Base-by-base conservation (phyloP, 306 rosid genomes). In the Pyrus pyrifolia region DNA sequence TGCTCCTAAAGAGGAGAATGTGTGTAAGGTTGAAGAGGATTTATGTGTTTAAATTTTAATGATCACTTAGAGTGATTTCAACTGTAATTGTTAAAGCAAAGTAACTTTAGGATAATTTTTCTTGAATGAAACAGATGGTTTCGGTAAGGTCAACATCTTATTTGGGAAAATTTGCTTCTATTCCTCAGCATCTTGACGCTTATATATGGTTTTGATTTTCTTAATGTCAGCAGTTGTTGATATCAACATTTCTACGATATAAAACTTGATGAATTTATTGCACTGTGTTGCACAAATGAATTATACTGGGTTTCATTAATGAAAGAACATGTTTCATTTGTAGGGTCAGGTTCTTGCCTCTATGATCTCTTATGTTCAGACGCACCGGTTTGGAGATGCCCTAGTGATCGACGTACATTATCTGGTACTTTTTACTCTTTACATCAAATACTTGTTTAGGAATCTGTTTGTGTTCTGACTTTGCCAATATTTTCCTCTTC, bases 281-380 rank as follows among this genome's bases (percentile, higher is more conserved):
- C 33, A 55, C 21, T 58, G 17, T n/a, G 38, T n/a, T 72, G 23
- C n/a, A 57, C 67, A 35, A 6, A 35, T 22, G 67, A 57, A 40
- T 57, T 55, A 25, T 57, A n/a, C 42, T 23, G 11, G 25, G 17
- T 11, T 62, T 38, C 19, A 12, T 46, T 69, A 67, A 33, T 35
- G 46, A 71, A 72, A 80, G 61, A 45, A 71, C 61, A 58, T 80
- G 55, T 74, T 79, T 38, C 51, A 67, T 78, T 23, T 89, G 76
- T 57, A 89, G 91, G 87, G 31, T 78, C 94, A 76, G 71, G 80
- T 70, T 75, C 79, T 73, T 86, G 93, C 84, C 93, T 93, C 40
- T 93, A 86, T 63, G 98, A 93, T 83, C 98, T 93, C 74, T 88
- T 93, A 17, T 83, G 90, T 70, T 73, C 89, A 61, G 96, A 93